Base-by-base conservation (phyloP, 108 stramenopile species). In the Cyclotella baltica region DNA sequence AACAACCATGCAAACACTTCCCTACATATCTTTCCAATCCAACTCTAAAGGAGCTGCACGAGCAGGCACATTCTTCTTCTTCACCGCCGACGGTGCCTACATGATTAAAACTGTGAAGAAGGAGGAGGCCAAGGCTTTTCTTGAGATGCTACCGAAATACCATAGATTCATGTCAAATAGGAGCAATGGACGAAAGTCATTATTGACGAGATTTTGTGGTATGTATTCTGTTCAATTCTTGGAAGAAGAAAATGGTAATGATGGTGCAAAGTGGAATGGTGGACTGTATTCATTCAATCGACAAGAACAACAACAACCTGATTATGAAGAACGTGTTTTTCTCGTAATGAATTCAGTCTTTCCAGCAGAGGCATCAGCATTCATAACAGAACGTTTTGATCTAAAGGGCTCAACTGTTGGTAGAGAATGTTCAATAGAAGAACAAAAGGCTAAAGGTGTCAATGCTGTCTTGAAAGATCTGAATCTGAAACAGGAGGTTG, bases 91-190 rank as follows among this genome's bases (percentile, higher is more conserved):
- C 82, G 93, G 93, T 37, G 91, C 87, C 31, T 96, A 91, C 73
- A 89, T 96, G 92, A 89, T 96, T 61, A 96, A 96, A 76, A 92
- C 93, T 23, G 86, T 96, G 48, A 93, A 94, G 77, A 85, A 87
- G 33, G 84, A 87, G 31, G 93, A 94, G 71, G 86, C 87, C n/a
- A 78, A 83, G 55, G 85, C 90, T 29, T 80, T 96, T 3, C 52
- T 91, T 53, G 53, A 79, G 11, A 94, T 96, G 82, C 81, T 94
- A 10, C 90, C 90, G 0, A 87, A 89, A 30, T 96, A 96, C 73
- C 81, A 89, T 61, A 47, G 76, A 16, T 90, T 88, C 81, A 94
- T 96, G 93, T 70, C 81, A 0, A 52, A 82, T 19, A 73, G 85
- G 47, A 80, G 77, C 18, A 76, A 90, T 78, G 88, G 76, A 22